phyloP scores from a whole-genome alignment of 164 flowering plant genomes.

The Sextonia rubra region DNA sequence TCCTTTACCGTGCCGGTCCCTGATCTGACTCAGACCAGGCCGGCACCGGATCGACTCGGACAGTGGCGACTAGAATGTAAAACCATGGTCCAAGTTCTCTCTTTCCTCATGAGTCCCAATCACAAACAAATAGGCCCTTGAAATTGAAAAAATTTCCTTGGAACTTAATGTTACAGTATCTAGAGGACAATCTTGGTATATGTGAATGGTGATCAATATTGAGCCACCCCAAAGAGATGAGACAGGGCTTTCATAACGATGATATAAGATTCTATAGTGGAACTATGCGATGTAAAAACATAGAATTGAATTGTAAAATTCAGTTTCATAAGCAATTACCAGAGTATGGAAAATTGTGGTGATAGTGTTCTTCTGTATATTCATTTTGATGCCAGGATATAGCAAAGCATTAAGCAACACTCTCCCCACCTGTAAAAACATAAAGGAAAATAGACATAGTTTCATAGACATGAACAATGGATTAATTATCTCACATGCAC shows the following conservation, averaged over 20 bases:
- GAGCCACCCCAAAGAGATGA: background rate
- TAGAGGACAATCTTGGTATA: background rate
- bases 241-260: no score
- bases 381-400: conserved; percentile 92
- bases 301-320: background rate
- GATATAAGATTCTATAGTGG: background rate
- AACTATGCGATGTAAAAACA: background rate
- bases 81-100: no score
- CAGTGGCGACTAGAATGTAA: no score
- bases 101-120: no score
- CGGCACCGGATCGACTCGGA: no score
- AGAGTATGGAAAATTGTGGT: conserved; percentile 84
- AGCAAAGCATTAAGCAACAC: conserved; percentile 82
- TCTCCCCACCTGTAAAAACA: conserved; percentile 69
- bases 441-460: background rate
- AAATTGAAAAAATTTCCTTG: no score
- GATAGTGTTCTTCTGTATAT: conserved; percentile 65
- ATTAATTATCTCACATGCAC: no score
- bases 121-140: no score
- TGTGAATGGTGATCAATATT: background rate
- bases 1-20: no score
- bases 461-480: background rate
- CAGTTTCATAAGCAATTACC: conserved; percentile 42
- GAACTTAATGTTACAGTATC: background rate
- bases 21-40: no score